Base-by-base conservation (phyloP, 495 filamentous ascomycete species). In the Penicillium alfredii region DNA sequence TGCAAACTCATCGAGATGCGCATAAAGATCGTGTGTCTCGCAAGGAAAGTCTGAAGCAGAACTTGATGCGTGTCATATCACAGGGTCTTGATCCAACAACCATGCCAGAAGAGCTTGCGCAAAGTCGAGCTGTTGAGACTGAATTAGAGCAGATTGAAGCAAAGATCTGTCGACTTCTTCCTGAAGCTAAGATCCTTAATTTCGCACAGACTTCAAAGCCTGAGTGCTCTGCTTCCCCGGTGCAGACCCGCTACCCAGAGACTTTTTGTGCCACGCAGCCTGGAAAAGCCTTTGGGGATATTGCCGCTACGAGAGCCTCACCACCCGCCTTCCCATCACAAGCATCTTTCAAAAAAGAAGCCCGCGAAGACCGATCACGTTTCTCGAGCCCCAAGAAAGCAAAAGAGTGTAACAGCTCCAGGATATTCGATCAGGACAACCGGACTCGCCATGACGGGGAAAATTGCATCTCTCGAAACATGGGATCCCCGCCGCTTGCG, bases 391-490 rank as follows among this genome's bases (percentile, higher is more conserved):
- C 37, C 10, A 47, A 18, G n/a, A 44, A 23, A 6, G 8, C 29
- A 5, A 40, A 44, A 21, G 25, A 30, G n/a, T 35, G n/a, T 9
- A 13, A 32, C 3, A 38, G 20, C 12, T n/a, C 18, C 12, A 32
- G 44, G 15, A 11, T 18, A 2, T 44, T 51, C 31, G 46, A 55
- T 11, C 35, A 51, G 13, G 44, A 54, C 25, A 47, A 54, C 12
- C 25, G 41, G 10, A 40, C 44, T 35, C 33, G 35, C 0, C 29
- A 38, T 35, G 37, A 42, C 14, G 43, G 49, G 10, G 66, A 69
- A 14, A 55, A 65, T 11, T 33, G 53, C 20, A 67, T 75, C 26
- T 66, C 69, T 9, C 52, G 62, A 31, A 67, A 63, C 24, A 74
- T 74, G 69, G 71, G 61, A n/a, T 66, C 59, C 29, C 59, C 60